Evolutionary conservation across 1,139 yeast species (phyloP), one percentile per base, ranked within the genome.

Genomic region (Sugiyamaella paludigena): DNA sequence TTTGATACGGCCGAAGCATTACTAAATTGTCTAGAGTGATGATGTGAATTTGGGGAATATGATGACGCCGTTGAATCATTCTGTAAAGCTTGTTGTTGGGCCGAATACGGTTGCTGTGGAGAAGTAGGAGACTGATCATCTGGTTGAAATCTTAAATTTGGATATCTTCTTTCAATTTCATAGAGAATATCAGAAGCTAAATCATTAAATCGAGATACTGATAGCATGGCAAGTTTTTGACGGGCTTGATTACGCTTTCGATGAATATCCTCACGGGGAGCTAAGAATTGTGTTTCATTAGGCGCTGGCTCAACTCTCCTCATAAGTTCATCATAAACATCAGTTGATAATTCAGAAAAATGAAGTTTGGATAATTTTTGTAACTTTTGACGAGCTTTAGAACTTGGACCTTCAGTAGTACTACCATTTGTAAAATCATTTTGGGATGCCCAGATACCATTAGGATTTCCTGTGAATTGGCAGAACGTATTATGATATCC

Each of bases 221-320:
- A 94, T 53, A 94, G 77, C 39, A 88, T 81, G 1, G 97, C 86
- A 57, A 94, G 76, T 68, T 91, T 92, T 64, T 87, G 91, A 59
- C 99, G 79, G 2, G 98, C 98, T 67, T 89, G 96, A 66, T 94
- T 94, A 62, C 98, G 78, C 64, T 89, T 91, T 32, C 95, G 94
- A 65, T 94, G 98, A 69, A 88, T 88, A 29, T 59, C 60, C 2
- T 52, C 51, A 1, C 62, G 55, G 7, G 65, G 61, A 4, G 58
- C 54, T n/a, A 63, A 59, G 43, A 50, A 65, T 49, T 51, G 57
- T 6, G 60, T 55, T 30, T 54, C 48, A 26, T 49, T 36, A 9
- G 53, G 47, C 3, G 43, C 46, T 1, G 60, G 53, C 53, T 77
- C 81, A 43, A 76, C 77, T 54, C 97, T 75, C 60, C 98, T 78